Evolutionary conservation across 148 eudicot genomes (phyloP).

Genomic region (Tetragonia tetragonoides): DNA sequence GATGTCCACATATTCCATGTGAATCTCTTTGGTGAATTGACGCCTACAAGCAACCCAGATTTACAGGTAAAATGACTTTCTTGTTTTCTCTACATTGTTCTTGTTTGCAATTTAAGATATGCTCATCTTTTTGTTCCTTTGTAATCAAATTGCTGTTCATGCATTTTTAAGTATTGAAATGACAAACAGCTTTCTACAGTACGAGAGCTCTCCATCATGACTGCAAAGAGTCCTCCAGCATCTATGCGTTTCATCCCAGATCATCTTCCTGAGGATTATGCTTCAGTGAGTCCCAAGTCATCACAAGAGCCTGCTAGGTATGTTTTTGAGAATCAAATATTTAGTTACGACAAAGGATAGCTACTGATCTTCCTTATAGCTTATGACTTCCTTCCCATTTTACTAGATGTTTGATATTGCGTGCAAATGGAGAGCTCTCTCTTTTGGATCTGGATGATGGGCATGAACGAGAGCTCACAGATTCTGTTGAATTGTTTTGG

Average conservation of each 20-base stretch:
- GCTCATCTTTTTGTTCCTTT: slow-evolving; percentile 11
- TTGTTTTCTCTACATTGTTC: slow-evolving; percentile 7
- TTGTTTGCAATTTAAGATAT: slow-evolving; percentile 3
- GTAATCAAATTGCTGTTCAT: slow-evolving; percentile 40
- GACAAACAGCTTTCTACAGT: slow-evolving; percentile 99
- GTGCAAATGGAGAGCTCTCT: slow-evolving; percentile 87
- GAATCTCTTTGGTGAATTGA: slow-evolving; percentile 76
- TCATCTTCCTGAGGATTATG: slow-evolving; percentile 53
- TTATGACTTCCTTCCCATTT: slow-evolving; percentile 20
- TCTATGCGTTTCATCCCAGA: slow-evolving; percentile 94
- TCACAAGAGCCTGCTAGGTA: slow-evolving; percentile 81
- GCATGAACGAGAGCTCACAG: slow-evolving; percentile 85
- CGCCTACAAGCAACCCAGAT: slow-evolving; percentile 71
- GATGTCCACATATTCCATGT: slow-evolving; percentile 91
- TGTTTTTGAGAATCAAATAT: slow-evolving; percentile 5
- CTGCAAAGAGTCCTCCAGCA: slow-evolving; percentile 95
- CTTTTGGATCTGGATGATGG: slow-evolving; percentile 89
- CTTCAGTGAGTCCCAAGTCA: slow-evolving; percentile 35
- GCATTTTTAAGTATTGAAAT: slow-evolving; percentile 97
- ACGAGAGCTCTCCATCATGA: slow-evolving; percentile 99
- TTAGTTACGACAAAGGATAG: slow-evolving; percentile 1
- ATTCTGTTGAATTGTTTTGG: slow-evolving; percentile 97
- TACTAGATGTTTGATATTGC: slow-evolving; percentile 77
- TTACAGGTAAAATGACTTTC: slow-evolving; percentile 58
- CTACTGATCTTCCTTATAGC: slow-evolving; percentile 1